These are phyloP conservation scores for Salix exigua DNA, from an alignment of 345 rosid species.

Conservation along the genomic window DNA sequence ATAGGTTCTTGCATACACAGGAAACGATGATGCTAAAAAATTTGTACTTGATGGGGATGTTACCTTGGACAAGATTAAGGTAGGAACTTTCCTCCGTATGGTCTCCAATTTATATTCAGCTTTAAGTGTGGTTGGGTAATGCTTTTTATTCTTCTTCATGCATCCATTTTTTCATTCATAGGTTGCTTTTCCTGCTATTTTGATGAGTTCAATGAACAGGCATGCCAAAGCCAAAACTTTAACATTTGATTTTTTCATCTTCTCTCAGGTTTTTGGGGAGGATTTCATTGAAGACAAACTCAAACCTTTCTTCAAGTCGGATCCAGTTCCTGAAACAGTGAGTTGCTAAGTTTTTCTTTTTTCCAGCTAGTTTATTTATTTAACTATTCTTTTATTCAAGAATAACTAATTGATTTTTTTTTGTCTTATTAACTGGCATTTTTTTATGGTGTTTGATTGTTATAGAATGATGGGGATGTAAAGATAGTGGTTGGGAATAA, in stretches of 20 bases:
- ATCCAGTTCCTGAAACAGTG: constrained; percentile 88
- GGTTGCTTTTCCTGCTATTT: no score
- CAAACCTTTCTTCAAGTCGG: constrained; percentile 91
- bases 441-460: constrained; percentile 4
- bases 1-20: constrained; percentile 82
- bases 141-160: not conserved
- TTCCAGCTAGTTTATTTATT: not conserved
- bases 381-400: no score
- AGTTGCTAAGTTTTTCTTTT: constrained; percentile 18
- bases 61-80: constrained; percentile 73
- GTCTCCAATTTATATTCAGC: not conserved
- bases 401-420: not conserved
- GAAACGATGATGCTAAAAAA: constrained; percentile 79
- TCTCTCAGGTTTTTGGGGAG: constrained; percentile 58
- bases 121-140: not conserved
- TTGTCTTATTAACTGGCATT: constrained; percentile 13
- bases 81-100: constrained; percentile 15
- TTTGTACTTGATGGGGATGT: constrained; percentile 60
- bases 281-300: constrained; percentile 71
- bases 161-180: not conserved
- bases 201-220: not conserved
- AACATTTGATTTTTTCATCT: not conserved
- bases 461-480: constrained; percentile 91
- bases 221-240: not conserved
- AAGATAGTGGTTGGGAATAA: constrained; percentile 90